Evolutionary conservation across 2,329 filamentous ascomycete species (phyloP), one percentile per base, ranked within the genome.

Genomic region (Beauveria varroae): DNA sequence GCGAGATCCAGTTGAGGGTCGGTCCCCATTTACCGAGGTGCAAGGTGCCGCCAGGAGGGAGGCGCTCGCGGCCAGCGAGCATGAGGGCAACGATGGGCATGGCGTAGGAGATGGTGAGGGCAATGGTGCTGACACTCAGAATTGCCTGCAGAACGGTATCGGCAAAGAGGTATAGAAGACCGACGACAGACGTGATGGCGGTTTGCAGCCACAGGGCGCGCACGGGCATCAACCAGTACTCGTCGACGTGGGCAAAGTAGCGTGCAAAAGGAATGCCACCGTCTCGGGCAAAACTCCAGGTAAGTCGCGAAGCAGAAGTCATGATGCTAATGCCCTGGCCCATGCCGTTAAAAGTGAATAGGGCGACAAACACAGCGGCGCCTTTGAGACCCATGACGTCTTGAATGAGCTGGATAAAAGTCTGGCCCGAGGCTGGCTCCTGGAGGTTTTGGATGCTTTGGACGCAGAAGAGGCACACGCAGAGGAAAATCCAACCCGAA

Each of bases 261-360:
- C 63, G 50, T 54, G 76, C 76, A 64, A 73, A 82, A 3, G 74
- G 74, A n/a, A 75, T 65, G 8, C 81, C 80, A 3, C 79, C 79
- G 55, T 83, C 81, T 37, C 80, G 75, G n/a, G 81, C 79, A 52
- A 83, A 81, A 6, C 79, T 79, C 80, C 80, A 83, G 0, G 79
- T 80, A 16, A 83, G 67, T 2, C 81, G 78, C 0, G 80, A 83
- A 3, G 77, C 73, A 2, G 80, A 81, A 1, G 79, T 84, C 47
- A 81, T 68, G 60, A 81, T 72, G 55, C 78, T 80, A 62, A 82
- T 73, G 9, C 78, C 80, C 65, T 84, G 81, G 1, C 80, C 79
- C 0, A 84, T 60, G 41, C 81, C 81, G 63, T 83, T 84, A 69
- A 84, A 76, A 49, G 81, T 81, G 68, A 85, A 84, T 0, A 85